Evolutionary conservation across 208 protist genomes (phyloP), one percentile per base, ranked within the genome.

Genomic region (Crithidia brevicula): DNA sequence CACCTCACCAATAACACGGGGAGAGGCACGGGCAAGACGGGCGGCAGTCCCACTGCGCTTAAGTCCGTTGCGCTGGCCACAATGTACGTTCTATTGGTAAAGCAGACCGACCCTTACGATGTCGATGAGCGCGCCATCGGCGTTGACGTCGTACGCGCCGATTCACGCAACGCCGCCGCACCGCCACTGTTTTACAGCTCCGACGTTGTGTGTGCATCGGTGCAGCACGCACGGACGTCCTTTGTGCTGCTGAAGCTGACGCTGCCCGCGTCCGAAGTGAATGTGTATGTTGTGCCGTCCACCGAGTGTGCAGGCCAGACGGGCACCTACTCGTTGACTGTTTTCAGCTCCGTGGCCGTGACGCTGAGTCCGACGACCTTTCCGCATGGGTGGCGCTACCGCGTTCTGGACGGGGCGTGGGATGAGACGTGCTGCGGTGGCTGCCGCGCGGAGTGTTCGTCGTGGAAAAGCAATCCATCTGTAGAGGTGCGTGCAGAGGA

Each of bases 401-500:
- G 85, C 13, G 59, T 72, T 4, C 47, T 92, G 46, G 38, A 38
- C 0, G 85, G 89, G 2, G 56, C 73, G 25, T 96, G 92, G 89
- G 72, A 91, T 58, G 81, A 80, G n/a, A 43, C 74, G 28, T 79
- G 67, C 65, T 93, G 88, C 65, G 89, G 92, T 28, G 92, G 92
- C 50, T 84, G 73, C 65, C 78, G 86, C 7, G 74, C 81, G 23
- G 31, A 75, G 11, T 88, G 82, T 40, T 43, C 65, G 50, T 89
- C 89, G 59, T 96, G 92, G 92, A 93, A 91, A 63, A 88, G 77
- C 74, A 95, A 95, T 74, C 86, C 88, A 3, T 65, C 87, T 23
- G 40, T 81, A 11, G 77, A 78, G 31, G 64, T 96, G 43, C 34
- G 22, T 27, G 54, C 89, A 20, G 60, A 63, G 34, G 65, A 70